A percentile compares a stretch with the other conserved stretches of the same genome.
phyloP scores from a whole-genome alignment of 345 rosid genomes.

The Arabidopsis arenosa region DNA sequence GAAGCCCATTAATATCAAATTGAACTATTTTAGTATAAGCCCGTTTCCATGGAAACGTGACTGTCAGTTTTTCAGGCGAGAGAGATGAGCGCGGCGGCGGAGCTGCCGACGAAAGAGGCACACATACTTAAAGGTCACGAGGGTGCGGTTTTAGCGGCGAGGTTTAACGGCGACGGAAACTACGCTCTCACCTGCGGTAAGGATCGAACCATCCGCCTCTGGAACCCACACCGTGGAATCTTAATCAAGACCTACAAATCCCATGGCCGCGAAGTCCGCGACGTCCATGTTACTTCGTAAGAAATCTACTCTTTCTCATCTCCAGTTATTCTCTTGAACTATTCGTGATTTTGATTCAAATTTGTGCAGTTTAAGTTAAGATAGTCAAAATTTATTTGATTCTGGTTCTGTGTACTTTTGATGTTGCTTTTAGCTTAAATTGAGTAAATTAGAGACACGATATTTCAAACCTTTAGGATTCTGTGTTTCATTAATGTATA shows the following conservation, averaged over 20 bases:
- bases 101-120: constrained; percentile 69
- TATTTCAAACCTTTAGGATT: neutral
- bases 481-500: neutral
- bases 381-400: neutral
- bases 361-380: neutral
- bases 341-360: constrained; percentile 1
- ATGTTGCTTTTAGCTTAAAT: constrained; percentile 5
- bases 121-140: constrained; percentile 76
- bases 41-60: constrained; percentile 9
- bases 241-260: constrained; percentile 95
- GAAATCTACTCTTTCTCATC: neutral
- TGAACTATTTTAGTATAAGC: constrained; percentile 1
- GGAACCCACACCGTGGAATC: constrained; percentile 98
- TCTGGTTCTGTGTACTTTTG: neutral
- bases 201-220: constrained; percentile 96
- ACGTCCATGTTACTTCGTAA: constrained; percentile 91
- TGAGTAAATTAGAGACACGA: neutral
- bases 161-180: constrained; percentile 93
- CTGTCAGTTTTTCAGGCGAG: constrained; percentile 33
- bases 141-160: constrained; percentile 81
- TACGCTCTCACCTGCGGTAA: constrained; percentile 93
- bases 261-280: constrained; percentile 97
- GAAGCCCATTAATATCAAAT: constrained; percentile 4
- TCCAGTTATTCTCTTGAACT: neutral
- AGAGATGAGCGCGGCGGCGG: constrained; percentile 55